Evolutionary conservation across 495 filamentous ascomycete genomes (phyloP), one percentile per base, ranked within the genome.

Genomic region (Annulohypoxylon stygium): DNA sequence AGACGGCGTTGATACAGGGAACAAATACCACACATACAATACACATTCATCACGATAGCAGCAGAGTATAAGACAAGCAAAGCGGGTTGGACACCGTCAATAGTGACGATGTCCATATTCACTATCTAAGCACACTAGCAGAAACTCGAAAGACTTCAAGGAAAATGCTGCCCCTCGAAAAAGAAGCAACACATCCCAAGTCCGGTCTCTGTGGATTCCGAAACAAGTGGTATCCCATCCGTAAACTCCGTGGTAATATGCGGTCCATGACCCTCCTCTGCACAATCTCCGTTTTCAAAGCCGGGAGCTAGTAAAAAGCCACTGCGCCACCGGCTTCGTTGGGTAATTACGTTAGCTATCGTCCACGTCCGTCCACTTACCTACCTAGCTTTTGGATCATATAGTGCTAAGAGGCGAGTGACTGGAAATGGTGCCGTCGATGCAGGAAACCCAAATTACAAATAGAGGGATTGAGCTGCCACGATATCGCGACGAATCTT

Each of bases 401-500:
- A 36, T n/a, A 43, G 45, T 55, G 37, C 20, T 18, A 4, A 55
- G 7, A 45, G 23, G 37, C 20, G 6, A 26, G 57, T 43, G 2
- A 37, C 61, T 4, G 45, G 33, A 61, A 16, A 50, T 14, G 33
- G n/a, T 12, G 10, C 7, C 26, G 18, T 47, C 36, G 26, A 14
- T 36, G 57, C 41, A n/a, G 25, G 10, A 8, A 36, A 67, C 11
- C 23, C 12, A 25, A 12, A 4, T 77, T 81, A 97, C 79, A 98
- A 83, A 78, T 98, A 98, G 75, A 98, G 81, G 65, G 91, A 93
- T 84, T 97, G 94, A 73, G 95, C 94, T 57, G 95, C 93, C 65
- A 98, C 95, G 79, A 98, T 94, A 78, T 97, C 94, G 75, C 96
- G 86, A 82, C 90, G 89, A 18, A 98, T 90, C 88, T 97, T 97